These are phyloP conservation scores for Moringa oleifera DNA, from an alignment of 345 rosid genomes.

Conservation along the genomic window DNA sequence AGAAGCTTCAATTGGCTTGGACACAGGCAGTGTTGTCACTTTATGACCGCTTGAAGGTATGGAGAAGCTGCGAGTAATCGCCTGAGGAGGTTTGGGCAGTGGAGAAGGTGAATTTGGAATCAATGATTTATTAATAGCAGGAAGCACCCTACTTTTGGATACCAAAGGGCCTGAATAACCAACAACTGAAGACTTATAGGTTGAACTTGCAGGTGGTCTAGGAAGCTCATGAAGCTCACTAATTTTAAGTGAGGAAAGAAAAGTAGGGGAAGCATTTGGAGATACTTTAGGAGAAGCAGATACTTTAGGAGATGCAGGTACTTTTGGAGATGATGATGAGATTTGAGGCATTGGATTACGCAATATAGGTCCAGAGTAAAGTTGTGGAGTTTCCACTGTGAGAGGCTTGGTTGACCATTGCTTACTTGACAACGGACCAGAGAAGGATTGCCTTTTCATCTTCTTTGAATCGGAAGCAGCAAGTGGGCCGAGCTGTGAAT, in stretches of 20 bases:
- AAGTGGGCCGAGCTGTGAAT: constrained; percentile 35
- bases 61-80: constrained; percentile 76
- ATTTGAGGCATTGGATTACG: constrained; percentile 46
- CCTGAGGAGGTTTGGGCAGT: constrained; percentile 69
- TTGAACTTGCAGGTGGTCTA: constrained; percentile 63
- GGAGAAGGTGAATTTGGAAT: constrained; percentile 49
- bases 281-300: constrained; percentile 27
- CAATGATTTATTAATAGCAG: constrained; percentile 31
- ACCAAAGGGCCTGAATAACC: constrained; percentile 81
- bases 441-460: constrained; percentile 63
- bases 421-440: constrained; percentile 69
- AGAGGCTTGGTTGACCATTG: constrained; percentile 39
- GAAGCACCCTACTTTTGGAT: constrained; percentile 42
- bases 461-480: constrained; percentile 40
- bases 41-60: constrained; percentile 65
- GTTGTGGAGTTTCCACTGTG: constrained; percentile 36
- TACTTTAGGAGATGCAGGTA: constrained; percentile 66
- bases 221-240: constrained; percentile 99
- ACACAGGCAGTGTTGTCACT: constrained; percentile 31
- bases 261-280: constrained; percentile 44
- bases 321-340: constrained; percentile 49
- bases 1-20: constrained; percentile 28
- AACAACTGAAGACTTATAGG: constrained; percentile 36
- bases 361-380: constrained; percentile 69
- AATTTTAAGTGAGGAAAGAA: constrained; percentile 73